A percentile compares a stretch with the other conserved stretches of the same genome.
Evolutionary conservation across 495 filamentous ascomycete genomes (phyloP).

Genomic region (Articulospora tetracladia): DNA sequence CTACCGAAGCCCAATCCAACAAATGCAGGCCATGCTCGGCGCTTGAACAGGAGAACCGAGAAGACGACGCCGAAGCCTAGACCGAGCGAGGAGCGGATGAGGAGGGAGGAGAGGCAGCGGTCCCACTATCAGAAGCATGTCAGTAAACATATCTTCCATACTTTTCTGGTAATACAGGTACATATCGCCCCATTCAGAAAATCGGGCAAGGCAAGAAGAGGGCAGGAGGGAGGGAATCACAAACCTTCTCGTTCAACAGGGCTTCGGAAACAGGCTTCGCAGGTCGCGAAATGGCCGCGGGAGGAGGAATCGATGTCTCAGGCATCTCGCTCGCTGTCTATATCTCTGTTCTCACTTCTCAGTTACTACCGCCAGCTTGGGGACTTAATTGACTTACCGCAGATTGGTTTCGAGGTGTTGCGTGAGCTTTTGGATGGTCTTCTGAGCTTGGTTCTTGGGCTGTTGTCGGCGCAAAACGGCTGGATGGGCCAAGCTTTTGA

Average conservation of each 20-base stretch:
- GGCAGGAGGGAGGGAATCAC: neutral
- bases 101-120: constrained; percentile 89
- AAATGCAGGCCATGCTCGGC: constrained; percentile 92
- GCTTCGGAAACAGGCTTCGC: constrained; percentile 87
- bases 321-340: constrained; percentile 15
- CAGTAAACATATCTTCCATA: neutral
- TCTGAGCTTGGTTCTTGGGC: neutral
- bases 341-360: neutral
- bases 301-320: constrained; percentile 35
- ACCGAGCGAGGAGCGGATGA: constrained; percentile 92
- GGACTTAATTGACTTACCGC: constrained; percentile 23
- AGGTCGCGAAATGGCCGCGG: constrained; percentile 41
- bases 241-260: constrained; percentile 93
- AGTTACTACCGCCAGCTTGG: neutral
- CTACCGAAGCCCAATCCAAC: constrained; percentile 92
- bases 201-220: too few relatives aligned
- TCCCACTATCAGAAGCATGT: constrained; percentile 73
- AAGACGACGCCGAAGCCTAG: constrained; percentile 96
- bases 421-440: neutral
- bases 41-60: constrained; percentile 96
- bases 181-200: neutral
- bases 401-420: constrained; percentile 3
- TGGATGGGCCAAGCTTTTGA: constrained; percentile 1
- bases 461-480: constrained; percentile 11
- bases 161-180: neutral